phyloP scores from a whole-genome alignment of 2,329 filamentous ascomycete genomes.

The Cytospora paraplurivora region DNA sequence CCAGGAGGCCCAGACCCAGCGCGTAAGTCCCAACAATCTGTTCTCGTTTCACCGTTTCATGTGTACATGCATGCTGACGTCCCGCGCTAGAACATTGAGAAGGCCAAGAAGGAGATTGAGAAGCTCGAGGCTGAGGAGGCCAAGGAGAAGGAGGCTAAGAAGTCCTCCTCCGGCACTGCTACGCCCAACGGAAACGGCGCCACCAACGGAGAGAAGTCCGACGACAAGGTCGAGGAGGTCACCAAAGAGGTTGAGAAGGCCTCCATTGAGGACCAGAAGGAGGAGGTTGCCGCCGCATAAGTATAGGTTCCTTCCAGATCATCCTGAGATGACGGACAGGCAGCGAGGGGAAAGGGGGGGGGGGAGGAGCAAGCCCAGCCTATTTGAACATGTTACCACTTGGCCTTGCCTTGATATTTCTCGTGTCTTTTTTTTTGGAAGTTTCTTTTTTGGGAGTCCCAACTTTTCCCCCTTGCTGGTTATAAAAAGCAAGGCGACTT shows the following conservation, averaged over 20 bases:
- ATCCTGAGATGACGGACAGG: background rate
- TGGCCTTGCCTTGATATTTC: background rate
- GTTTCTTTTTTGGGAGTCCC: background rate
- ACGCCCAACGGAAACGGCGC: constrained; percentile 42
- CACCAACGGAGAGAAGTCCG: constrained; percentile 48
- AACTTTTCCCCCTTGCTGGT: background rate
- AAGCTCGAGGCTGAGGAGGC: constrained; percentile 73
- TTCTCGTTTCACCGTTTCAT: background rate
- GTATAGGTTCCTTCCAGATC: background rate
- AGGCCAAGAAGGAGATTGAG: constrained; percentile 94
- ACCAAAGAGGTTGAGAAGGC: constrained; percentile 54
- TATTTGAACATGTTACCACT: background rate
- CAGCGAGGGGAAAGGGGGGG: background rate
- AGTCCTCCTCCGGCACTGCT: constrained; percentile 42
- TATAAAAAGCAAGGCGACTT: constrained; percentile 9
- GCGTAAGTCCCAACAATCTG: constrained; percentile 59
- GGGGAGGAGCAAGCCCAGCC: background rate
- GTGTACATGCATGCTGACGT: constrained; percentile 1
- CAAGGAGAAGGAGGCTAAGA: constrained; percentile 41
- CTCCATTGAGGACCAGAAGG: constrained; percentile 55
- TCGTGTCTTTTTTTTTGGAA: background rate
- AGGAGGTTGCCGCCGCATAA: constrained; percentile 34
- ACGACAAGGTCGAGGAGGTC: constrained; percentile 55
- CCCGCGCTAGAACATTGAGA: constrained; percentile 79
- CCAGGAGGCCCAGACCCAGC: constrained; percentile 85